Evolutionary conservation across 768 basidiomycete genomes (phyloP), one percentile per base, ranked within the genome.

Genomic region (Amanita subjunquillea): DNA sequence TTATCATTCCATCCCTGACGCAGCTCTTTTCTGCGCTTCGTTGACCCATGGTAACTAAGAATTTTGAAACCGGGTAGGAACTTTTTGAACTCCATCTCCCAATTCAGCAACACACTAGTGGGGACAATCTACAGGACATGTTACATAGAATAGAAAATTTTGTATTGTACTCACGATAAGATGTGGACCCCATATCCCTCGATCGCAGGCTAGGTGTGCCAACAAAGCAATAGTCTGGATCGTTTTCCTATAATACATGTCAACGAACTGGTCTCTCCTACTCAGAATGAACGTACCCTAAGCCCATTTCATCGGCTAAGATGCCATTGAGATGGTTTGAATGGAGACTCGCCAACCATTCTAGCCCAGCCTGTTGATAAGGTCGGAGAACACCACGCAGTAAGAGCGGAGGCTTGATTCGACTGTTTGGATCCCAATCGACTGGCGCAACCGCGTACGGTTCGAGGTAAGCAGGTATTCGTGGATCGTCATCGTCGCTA

Each of bases 1-100:
- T 86, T 87, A 60, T 91, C 85, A 57, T 85, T 83, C 92, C 92
- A 95, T 29, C 92, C 92, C 58, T 89, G 81, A 9, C 92, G 82
- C 20, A 91, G 77, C 57, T 94, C 90, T 62, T 91, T 92, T 44
- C 92, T 82, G 36, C 91, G 88, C 63, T 91, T 91, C 36, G 86
- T 83, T 44, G 74, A 80, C 25, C 96, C 96, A 61, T 97, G 89
- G 63, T 98, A 99, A 62, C 87, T 87, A 34, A 96, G 66, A 48
- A 87, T 81, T 54, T 79, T 82, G 69, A 93, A 91, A 1, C 88
- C 87, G 0, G 94, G 94, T 1, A 91, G 74, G 65, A 97, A 96
- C 64, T 93, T 94, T 64, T 91, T 89, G 72, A 96, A 96, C 63
- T 97, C 94, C 85, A 91, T 87, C 63, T 90, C 85, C 94, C 93